Evolutionary conservation across 371 early-diverging fungal species (phyloP).

Genomic region (Mucor indicus): DNA sequence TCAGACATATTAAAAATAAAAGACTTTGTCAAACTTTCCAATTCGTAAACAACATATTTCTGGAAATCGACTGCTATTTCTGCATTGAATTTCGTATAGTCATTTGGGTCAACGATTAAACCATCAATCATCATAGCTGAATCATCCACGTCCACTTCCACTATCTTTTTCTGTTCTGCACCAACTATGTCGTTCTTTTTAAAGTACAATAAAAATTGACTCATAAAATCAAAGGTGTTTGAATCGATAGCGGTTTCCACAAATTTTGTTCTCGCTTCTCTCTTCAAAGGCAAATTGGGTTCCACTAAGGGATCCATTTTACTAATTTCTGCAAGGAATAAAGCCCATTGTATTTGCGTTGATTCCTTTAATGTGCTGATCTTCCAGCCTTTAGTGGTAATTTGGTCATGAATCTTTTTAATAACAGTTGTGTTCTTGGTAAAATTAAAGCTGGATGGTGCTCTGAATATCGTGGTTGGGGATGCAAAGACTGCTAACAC

Average conservation of each 20-base stretch:
- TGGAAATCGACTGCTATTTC: conserved; percentile 26
- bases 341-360: conserved; percentile 12
- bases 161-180: not conserved
- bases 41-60: conserved; percentile 39
- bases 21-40: conserved; percentile 36
- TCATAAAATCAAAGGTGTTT: conserved; percentile 58
- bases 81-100: conserved; percentile 20
- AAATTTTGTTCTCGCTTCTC: conserved; percentile 54
- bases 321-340: not conserved
- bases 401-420: conserved; percentile 12
- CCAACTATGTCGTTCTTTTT: conserved; percentile 11
- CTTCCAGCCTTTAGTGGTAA: conserved; percentile 12
- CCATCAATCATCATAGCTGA: conserved; percentile 24
- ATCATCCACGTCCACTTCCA: conserved; percentile 5
- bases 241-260: conserved; percentile 50
- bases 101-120: conserved; percentile 19
- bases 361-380: conserved; percentile 8
- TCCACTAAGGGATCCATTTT: not conserved
- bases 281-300: conserved; percentile 30
- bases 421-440: not conserved
- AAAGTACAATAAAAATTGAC: conserved; percentile 24
- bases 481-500: conserved; percentile 14
- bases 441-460: not conserved
- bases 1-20: conserved; percentile 56
- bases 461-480: not conserved